Conservation (phyloP, 2,329 filamentous ascomycete genomes). For the Akanthomyces uredinophilus region DNA sequence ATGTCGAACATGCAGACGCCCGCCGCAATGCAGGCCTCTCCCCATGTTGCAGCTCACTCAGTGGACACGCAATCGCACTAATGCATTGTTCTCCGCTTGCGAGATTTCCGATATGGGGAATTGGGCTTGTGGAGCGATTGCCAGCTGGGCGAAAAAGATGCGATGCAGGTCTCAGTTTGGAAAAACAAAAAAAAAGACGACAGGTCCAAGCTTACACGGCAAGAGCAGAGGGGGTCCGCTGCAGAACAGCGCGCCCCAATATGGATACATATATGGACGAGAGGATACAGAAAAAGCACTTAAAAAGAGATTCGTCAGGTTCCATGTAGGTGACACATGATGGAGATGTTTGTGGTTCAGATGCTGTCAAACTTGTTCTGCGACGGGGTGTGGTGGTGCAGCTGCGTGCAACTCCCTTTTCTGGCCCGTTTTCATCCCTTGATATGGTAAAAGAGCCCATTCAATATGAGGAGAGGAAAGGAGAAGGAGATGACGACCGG, state of each 20-base stretch:
- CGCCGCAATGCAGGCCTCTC: too few relatives aligned
- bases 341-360: background rate
- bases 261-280: too few relatives aligned
- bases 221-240: background rate
- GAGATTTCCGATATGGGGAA: background rate
- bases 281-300: background rate
- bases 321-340: background rate
- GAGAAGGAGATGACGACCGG: background rate
- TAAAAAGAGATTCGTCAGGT: background rate
- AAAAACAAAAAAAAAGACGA: background rate
- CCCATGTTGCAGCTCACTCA: too few relatives aligned
- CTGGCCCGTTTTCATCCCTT: background rate
- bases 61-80: too few relatives aligned
- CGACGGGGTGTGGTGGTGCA: background rate
- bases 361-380: background rate
- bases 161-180: background rate
- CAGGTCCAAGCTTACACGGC: constrained; percentile 6
- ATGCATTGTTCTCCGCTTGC: background rate
- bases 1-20: background rate
- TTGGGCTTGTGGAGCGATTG: background rate
- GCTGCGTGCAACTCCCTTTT: background rate
- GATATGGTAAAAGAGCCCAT: background rate
- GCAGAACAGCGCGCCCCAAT: too few relatives aligned
- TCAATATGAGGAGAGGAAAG: background rate
- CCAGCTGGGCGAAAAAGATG: too few relatives aligned